Conservation (phyloP, 192 early-diverging fungal genomes). For the Gamsiella multidivaricata region DNA sequence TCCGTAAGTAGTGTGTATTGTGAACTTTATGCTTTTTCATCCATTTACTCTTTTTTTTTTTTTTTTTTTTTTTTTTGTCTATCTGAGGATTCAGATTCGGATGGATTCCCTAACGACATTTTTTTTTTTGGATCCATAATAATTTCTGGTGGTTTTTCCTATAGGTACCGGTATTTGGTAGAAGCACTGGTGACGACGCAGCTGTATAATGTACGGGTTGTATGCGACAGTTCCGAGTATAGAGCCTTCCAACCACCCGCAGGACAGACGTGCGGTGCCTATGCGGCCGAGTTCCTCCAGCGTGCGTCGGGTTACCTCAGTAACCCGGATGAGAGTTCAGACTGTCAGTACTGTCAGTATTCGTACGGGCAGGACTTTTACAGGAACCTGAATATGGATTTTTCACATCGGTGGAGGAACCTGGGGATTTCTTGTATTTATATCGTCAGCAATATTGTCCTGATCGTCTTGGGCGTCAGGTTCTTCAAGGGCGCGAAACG, state of each 20-base stretch:
- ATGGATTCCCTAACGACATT: too few species aligned
- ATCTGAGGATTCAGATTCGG: too few species aligned
- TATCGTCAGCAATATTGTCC: slow-evolving; percentile 62
- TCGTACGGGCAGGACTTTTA: slow-evolving; percentile 69
- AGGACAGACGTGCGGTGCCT: slow-evolving; percentile 72
- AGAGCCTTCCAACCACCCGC: slow-evolving; percentile 63
- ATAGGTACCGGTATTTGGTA: slow-evolving; percentile 72
- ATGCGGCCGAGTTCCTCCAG: slow-evolving; percentile 63
- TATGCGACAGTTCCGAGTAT: slow-evolving; percentile 63
- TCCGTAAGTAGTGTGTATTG: too few species aligned
- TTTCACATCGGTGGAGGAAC: slow-evolving; percentile 74
- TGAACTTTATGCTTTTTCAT: too few species aligned
- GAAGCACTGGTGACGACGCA: slow-evolving; percentile 72
- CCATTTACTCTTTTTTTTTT: too few species aligned
- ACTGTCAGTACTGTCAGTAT: slow-evolving; percentile 75
- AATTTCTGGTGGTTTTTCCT: too few species aligned
- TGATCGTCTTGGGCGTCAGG: slow-evolving; percentile 48
- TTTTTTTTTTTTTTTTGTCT: too few species aligned
- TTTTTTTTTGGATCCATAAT: too few species aligned
- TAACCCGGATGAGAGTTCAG: slow-evolving; percentile 58
- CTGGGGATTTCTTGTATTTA: slow-evolving; percentile 72
- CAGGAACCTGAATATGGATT: slow-evolving; percentile 56
- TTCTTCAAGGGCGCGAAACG: slow-evolving; percentile 48
- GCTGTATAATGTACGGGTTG: slow-evolving; percentile 59
- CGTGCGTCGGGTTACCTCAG: slow-evolving; percentile 69